These are phyloP conservation scores for Fusarium floridanum DNA, from an alignment of 2,329 filamentous ascomycete genomes.

Conservation along the genomic window DNA sequence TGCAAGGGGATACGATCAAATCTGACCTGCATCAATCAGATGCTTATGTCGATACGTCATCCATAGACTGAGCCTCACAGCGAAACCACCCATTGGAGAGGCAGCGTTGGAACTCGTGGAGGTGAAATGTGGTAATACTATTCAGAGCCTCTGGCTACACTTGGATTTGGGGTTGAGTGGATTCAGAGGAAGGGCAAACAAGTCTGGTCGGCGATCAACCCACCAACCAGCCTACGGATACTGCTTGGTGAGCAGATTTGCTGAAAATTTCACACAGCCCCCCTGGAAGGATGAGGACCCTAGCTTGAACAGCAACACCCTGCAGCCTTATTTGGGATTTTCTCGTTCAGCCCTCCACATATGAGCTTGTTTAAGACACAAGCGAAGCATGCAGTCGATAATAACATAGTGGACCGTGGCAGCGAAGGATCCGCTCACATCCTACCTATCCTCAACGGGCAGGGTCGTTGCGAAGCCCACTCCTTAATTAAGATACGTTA, in stretches of 20 bases:
- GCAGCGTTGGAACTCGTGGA: neutral
- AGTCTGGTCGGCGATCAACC: neutral
- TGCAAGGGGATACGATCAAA: neutral
- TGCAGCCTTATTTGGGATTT: neutral
- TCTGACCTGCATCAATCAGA: neutral
- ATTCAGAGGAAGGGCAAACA: neutral
- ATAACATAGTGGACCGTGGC: neutral
- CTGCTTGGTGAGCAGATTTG: neutral
- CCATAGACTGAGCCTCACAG: neutral
- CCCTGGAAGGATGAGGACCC: neutral
- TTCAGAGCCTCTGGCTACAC: neutral
- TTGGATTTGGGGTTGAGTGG: neutral
- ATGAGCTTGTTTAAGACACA: neutral
- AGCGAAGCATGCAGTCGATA: neutral
- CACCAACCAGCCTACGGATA: neutral
- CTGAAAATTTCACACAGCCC: neutral
- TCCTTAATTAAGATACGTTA: conserved; percentile 3
- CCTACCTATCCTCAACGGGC: neutral
- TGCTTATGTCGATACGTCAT: conserved; percentile 2
- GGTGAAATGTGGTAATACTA: neutral
- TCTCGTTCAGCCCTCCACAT: neutral
- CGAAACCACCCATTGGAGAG: neutral
- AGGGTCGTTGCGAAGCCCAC: neutral
- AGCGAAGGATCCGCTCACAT: neutral
- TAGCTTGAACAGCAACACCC: conserved; percentile 7